These are phyloP conservation scores for Rhododendron henanense DNA, from an alignment of 148 eudicot genomes.

Conservation along the genomic window DNA sequence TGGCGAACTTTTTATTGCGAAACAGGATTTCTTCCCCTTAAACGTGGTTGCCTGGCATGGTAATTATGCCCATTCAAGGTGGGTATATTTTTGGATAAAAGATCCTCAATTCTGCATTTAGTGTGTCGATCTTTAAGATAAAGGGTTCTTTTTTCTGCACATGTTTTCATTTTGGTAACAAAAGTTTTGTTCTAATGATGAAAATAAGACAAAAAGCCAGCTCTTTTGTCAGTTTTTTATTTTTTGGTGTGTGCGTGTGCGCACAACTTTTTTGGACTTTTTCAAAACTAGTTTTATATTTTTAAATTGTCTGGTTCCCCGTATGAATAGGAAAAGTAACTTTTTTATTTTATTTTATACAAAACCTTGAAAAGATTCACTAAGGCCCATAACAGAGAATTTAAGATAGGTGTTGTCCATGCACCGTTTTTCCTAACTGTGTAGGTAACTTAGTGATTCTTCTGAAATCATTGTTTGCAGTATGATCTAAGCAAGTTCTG, in stretches of 20 bases:
- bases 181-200: not conserved
- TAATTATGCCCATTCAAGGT: slow-evolving; percentile 89
- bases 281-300: not conserved
- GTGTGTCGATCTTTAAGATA: not conserved
- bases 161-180: not conserved
- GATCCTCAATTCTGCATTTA: not conserved
- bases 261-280: not conserved
- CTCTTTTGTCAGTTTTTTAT: not conserved
- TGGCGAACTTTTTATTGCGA: no score
- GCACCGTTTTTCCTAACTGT: not conserved
- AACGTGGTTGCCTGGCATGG: slow-evolving; percentile 99
- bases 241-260: not conserved
- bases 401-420: not conserved
- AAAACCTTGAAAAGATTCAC: not conserved
- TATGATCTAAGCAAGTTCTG: slow-evolving; percentile 80
- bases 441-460: not conserved
- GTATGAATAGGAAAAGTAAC: not conserved
- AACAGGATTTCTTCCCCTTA: slow-evolving; percentile 56
- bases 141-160: not conserved
- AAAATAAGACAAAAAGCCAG: not conserved
- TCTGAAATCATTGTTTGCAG: slow-evolving; percentile 44
- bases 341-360: not conserved
- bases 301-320: not conserved
- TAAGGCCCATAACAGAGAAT: not conserved
- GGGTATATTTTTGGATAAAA: not conserved